These are phyloP conservation scores for Coniochaeta sp. DNA, from an alignment of 2,329 filamentous ascomycete genomes.

Conservation along the genomic window DNA sequence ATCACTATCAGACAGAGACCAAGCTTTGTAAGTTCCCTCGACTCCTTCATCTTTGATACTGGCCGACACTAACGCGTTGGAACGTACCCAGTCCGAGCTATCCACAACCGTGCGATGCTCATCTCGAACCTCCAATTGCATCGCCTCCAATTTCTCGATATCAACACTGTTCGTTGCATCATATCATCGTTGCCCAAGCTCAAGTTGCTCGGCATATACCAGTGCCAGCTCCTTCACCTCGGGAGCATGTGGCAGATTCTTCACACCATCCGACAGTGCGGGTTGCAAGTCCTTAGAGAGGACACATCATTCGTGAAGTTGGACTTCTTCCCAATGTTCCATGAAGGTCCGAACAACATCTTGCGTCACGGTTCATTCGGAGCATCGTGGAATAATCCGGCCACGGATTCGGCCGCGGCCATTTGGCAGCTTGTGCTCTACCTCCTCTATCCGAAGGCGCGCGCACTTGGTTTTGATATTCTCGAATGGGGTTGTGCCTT, in stretches of 20 bases:
- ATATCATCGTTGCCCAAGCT: neutral
- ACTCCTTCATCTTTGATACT: neutral
- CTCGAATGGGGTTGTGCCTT: constrained; percentile 1
- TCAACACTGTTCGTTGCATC: neutral
- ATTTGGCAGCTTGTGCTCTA: constrained; percentile 4
- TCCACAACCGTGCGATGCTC: neutral
- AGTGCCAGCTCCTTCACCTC: constrained; percentile 7
- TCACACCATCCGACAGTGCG: neutral
- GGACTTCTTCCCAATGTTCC: constrained; percentile 9
- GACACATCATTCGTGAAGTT: neutral
- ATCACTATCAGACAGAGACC: neutral
- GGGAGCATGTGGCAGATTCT: constrained; percentile 2
- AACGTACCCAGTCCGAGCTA: neutral
- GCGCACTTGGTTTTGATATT: constrained; percentile 1
- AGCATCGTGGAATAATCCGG: constrained; percentile 7
- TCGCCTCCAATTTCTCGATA: constrained; percentile 5
- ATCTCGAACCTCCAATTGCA: constrained; percentile 5
- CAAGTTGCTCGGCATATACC: constrained; percentile 1
- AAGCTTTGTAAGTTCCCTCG: neutral
- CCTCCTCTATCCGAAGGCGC: neutral
- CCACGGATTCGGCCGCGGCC: constrained; percentile 1
- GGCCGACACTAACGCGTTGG: neutral
- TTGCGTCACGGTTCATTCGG: constrained; percentile 8
- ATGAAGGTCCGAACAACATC: constrained; percentile 5
- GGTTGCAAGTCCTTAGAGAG: too few species aligned